Evolutionary conservation across 345 rosid genomes (phyloP).

Genomic region (Draba incana): DNA sequence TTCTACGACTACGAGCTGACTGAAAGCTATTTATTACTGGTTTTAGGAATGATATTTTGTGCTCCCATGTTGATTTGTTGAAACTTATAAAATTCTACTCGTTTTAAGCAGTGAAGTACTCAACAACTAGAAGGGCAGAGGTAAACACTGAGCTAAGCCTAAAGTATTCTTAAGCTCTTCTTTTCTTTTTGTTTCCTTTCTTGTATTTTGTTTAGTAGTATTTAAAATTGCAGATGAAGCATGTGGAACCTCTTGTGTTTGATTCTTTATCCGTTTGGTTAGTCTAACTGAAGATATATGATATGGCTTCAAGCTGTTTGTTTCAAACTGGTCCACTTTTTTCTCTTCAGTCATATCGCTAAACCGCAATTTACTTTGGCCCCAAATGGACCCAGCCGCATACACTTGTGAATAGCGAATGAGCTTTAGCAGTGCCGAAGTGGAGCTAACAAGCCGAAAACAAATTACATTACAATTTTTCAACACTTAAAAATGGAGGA

Average conservation of each 20-base stretch:
- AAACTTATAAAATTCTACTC: slow-evolving; percentile 1
- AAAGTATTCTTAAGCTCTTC: not conserved
- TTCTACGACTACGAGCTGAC: slow-evolving; percentile 82
- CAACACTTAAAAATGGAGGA: not conserved
- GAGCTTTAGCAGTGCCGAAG: too few species aligned
- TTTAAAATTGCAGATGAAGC: slow-evolving; percentile 28
- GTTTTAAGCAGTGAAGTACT: slow-evolving; percentile 28
- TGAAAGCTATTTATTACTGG: too few species aligned
- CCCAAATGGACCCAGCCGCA: too few species aligned
- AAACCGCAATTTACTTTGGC: too few species aligned
- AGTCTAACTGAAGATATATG: not conserved
- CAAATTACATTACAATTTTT: not conserved
- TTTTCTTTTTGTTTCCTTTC: not conserved
- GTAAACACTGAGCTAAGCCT: slow-evolving; percentile 16
- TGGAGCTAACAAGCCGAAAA: too few species aligned
- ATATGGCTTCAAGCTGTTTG: not conserved
- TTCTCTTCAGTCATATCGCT: too few species aligned
- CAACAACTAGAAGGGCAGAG: slow-evolving; percentile 20
- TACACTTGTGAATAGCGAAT: too few species aligned
- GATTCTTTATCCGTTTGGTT: not conserved
- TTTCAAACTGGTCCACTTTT: not conserved
- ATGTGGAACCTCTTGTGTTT: not conserved
- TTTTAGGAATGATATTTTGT: slow-evolving; percentile 4
- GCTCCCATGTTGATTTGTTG: slow-evolving; percentile 29
- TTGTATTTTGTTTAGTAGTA: not conserved